Percentiles rank a stretch among this genome's conserved stretches.
Conservation (phyloP, 768 basidiomycete genomes). For the Auricularia sp. region DNA sequence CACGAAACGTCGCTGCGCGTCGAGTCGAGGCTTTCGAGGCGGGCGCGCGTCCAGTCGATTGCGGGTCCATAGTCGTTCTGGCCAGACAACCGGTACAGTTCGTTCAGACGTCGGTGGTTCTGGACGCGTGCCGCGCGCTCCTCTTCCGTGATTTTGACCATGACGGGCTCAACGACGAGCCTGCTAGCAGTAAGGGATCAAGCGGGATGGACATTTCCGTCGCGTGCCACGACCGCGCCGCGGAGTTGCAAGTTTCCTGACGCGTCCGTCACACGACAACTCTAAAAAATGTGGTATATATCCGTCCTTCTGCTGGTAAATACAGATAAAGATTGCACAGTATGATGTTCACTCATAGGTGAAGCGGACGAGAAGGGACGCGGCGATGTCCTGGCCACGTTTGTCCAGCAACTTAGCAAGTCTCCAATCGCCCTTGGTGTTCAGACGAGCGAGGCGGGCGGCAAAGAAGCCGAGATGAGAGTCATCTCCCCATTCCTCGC, state of each 20-base stretch:
- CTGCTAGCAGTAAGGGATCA: too few relatives aligned
- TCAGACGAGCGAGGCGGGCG: slow-evolving; percentile 41
- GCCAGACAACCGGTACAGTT: neutral
- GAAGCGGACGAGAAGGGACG: slow-evolving; percentile 22
- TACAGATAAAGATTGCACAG: neutral
- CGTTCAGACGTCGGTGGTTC: neutral
- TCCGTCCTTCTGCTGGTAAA: neutral
- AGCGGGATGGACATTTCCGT: too few relatives aligned
- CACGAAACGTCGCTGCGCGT: too few relatives aligned
- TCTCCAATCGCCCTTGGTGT: slow-evolving; percentile 33
- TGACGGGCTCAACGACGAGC: neutral
- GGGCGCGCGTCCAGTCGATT: neutral
- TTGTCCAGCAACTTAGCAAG: slow-evolving; percentile 39
- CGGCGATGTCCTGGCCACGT: slow-evolving; percentile 33
- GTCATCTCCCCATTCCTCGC: slow-evolving; percentile 8
- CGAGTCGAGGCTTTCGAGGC: neutral
- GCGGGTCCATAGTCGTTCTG: neutral
- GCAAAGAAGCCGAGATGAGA: slow-evolving; percentile 15
- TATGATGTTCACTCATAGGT: neutral
- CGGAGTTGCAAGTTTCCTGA: neutral
- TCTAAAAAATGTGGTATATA: neutral
- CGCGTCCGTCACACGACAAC: neutral
- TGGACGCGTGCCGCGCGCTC: neutral
- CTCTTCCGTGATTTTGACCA: neutral
- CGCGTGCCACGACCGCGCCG: neutral